Evolutionary conservation across 192 early-diverging fungal species (phyloP), one percentile per base, ranked within the genome.

Genomic region (Coemansia sp.): DNA sequence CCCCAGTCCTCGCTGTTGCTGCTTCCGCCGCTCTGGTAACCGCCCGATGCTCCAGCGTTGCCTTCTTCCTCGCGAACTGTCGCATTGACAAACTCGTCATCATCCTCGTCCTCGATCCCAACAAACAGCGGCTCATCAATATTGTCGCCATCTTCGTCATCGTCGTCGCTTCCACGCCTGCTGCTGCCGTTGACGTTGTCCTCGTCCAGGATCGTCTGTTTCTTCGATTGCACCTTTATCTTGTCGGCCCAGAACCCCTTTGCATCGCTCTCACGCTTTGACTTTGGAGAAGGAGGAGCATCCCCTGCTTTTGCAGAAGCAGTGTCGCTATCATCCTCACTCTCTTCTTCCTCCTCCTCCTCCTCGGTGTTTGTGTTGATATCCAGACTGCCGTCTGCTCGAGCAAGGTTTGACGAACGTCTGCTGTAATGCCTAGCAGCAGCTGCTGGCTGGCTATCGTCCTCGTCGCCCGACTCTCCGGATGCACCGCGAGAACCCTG

Each of bases 1-100:
- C 67, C 75, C 69, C 70, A 72, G 45, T 82, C 65, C 20, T 78
- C 75, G 52, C n/a, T n/a, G n/a, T 36, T 58, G 6, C 31, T 69
- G 7, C 60, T 62, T 20, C 45, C 33, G 54, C 36, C 75, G 53
- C 67, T 70, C 62, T 66, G 67, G 44, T 82, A 65, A 14, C 74
- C 75, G 50, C 36, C 57, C 15, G 30, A 67, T 3, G 53, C 57
- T 20, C 40, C 33, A n/a, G n/a, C n/a, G 53, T 52, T 65, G 28
- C 37, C 19, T 25, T 28, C 19, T 37, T 38, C 28, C 28, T 59
- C 47, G 29, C 57, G 52, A 33, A 17, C 9, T 25, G 22, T 11
- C 45, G 45, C 45, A 23, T 25, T 48, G 45, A 48, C 45, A 48
- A 48, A 48, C 6, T 47, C 36, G 23, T 37, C 64, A 4, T 63